These are phyloP conservation scores for Corchorus capsularis DNA, from an alignment of 345 rosid genomes.

Conservation along the genomic window DNA sequence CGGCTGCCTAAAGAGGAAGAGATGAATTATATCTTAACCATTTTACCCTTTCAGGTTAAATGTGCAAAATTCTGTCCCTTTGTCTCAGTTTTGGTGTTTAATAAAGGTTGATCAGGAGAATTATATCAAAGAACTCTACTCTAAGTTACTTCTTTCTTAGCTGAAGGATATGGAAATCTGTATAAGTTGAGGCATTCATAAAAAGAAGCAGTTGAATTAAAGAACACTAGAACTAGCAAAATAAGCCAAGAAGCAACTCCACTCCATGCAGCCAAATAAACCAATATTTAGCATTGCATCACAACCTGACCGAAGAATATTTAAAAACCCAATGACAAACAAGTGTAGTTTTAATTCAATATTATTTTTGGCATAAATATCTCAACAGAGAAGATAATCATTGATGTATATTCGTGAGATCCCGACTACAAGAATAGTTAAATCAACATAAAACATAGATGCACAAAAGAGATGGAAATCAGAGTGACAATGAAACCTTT, in stretches of 20 bases:
- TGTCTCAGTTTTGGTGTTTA: not conserved
- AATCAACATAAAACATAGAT: constrained; percentile 5
- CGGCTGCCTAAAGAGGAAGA: no score
- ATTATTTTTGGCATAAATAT: not conserved
- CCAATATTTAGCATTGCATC: not conserved
- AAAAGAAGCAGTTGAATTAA: not conserved
- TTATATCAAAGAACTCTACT: no score
- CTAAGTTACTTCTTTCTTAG: no score
- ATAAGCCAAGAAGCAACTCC: not conserved
- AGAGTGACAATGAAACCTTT: constrained; percentile 15
- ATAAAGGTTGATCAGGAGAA: not conserved
- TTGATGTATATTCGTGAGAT: constrained; percentile 1
- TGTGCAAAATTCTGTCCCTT: not conserved
- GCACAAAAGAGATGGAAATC: not conserved
- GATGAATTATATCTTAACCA: not conserved
- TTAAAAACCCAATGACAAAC: constrained; percentile 4
- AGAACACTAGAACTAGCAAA: no score
- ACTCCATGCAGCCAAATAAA: not conserved
- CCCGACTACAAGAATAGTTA: not conserved
- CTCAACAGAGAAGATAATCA: not conserved
- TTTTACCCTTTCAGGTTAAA: not conserved
- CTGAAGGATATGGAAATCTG: not conserved
- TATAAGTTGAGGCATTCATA: not conserved
- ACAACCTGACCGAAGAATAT: not conserved
- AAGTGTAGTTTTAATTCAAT: not conserved